phyloP scores from a whole-genome alignment of 768 basidiomycete species.

The Leccinum obscurum region DNA sequence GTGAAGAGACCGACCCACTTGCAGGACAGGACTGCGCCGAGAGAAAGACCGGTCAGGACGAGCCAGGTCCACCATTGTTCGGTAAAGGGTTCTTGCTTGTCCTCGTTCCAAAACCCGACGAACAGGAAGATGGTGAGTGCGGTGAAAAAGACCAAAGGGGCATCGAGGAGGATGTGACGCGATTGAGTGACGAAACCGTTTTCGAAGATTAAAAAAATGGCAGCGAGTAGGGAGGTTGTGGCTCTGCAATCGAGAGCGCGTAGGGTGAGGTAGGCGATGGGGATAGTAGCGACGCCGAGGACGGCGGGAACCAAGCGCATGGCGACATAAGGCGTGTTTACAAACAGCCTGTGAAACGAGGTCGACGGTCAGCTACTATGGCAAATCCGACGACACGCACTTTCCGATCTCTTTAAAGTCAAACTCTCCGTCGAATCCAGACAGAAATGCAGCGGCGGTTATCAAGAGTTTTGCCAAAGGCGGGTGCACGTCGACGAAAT shows the following conservation, averaged over 20 bases:
- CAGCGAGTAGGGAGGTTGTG: conserved; percentile 87
- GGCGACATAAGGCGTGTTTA: conserved; percentile 88
- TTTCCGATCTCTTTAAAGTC: conserved; percentile 98
- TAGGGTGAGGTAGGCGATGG: conserved; percentile 89
- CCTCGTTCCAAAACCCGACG: conserved; percentile 89
- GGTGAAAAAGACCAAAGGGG: conserved; percentile 98
- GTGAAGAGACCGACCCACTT: conserved; percentile 99
- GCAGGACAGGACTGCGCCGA: conserved; percentile 91
- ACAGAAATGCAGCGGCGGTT: conserved; percentile 84
- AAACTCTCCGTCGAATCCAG: conserved; percentile 89
- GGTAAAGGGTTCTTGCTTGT: conserved; percentile 82
- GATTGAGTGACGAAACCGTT: conserved; percentile 96
- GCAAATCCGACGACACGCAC: conserved; percentile 45
- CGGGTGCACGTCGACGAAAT: conserved; percentile 95
- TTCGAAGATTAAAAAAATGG: conserved; percentile 93
- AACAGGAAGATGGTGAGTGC: conserved; percentile 86
- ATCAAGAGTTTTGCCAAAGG: conserved; percentile 95
- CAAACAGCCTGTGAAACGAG: conserved; percentile 61
- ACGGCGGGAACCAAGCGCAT: conserved; percentile 96
- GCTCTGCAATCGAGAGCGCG: conserved; percentile 91
- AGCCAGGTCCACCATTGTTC: conserved; percentile 94
- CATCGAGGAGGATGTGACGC: conserved; percentile 95
- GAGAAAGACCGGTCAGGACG: conserved; percentile 77
- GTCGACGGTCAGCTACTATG: not conserved
- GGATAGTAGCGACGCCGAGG: conserved; percentile 87